Evolutionary conservation across 2,329 filamentous ascomycete genomes (phyloP).

Genomic region (Ceratocystis variospora): DNA sequence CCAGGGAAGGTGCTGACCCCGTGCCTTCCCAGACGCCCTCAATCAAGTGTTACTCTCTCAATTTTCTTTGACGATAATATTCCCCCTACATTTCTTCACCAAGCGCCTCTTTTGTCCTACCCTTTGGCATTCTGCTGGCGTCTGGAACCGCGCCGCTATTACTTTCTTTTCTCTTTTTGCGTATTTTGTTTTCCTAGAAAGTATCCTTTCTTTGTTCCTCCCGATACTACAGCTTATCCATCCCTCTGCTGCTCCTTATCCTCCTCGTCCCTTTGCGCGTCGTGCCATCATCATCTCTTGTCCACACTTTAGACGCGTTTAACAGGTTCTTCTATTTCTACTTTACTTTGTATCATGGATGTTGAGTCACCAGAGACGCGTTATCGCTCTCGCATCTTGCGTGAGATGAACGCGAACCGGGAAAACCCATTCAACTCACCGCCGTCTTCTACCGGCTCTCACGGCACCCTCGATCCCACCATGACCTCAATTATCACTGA

Average conservation of each 20-base stretch:
- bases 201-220: conserved; percentile 12
- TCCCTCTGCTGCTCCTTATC: background rate
- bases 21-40: background rate
- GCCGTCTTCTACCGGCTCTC: conserved; percentile 43
- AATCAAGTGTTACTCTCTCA: background rate
- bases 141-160: background rate
- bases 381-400: conserved; percentile 36
- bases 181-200: conserved; percentile 15
- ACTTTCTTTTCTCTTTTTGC: background rate
- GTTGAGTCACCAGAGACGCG: conserved; percentile 28
- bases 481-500: conserved; percentile 40
- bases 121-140: background rate
- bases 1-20: conserved; percentile 9
- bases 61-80: background rate
- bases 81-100: background rate
- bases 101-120: background rate
- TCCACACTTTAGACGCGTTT: background rate
- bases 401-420: conserved; percentile 40
- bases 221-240: background rate
- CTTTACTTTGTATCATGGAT: conserved; percentile 27
- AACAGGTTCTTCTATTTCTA: background rate
- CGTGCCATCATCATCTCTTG: background rate
- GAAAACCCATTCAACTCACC: conserved; percentile 46
- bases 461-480: conserved; percentile 43
- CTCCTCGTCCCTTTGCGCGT: background rate